Conservation (phyloP, 768 basidiomycete genomes). For the Leucocoprinus leucothites region DNA sequence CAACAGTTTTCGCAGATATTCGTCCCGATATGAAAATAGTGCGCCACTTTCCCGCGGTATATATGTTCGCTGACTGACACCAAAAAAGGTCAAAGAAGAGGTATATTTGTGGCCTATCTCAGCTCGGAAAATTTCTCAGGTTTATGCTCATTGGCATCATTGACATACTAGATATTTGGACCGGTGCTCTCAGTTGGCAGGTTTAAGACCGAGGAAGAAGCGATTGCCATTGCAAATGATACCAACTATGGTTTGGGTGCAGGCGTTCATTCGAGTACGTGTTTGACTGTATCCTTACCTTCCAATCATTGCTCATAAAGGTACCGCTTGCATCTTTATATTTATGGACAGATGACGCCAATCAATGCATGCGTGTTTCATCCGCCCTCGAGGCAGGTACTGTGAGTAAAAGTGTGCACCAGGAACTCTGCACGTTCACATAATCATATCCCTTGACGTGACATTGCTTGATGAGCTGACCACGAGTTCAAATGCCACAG, state of each 20-base stretch:
- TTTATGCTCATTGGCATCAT: no score
- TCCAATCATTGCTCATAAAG: slow-evolving; percentile 1
- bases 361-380: slow-evolving; percentile 87
- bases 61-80: slow-evolving; percentile 3
- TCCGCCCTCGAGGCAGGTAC: slow-evolving; percentile 87
- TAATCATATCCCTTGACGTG: not conserved
- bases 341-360: slow-evolving; percentile 58
- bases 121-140: not conserved
- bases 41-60: slow-evolving; percentile 21
- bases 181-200: slow-evolving; percentile 83
- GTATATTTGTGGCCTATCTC: slow-evolving; percentile 26
- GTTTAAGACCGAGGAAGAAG: slow-evolving; percentile 88
- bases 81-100: slow-evolving; percentile 66
- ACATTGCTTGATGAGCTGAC: not conserved
- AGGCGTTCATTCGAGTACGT: slow-evolving; percentile 82
- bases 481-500: slow-evolving; percentile 28
- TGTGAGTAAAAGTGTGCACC: slow-evolving; percentile 36
- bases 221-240: slow-evolving; percentile 79
- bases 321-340: slow-evolving; percentile 14
- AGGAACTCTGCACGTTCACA: not conserved
- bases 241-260: slow-evolving; percentile 91
- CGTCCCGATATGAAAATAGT: slow-evolving; percentile 84
- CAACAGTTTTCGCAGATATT: slow-evolving; percentile 78
- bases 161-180: slow-evolving; percentile 75
- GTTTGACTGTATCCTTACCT: not conserved